Evolutionary conservation across 441 rosid genomes (phyloP), one percentile per base, ranked within the genome.

Genomic region (Daphne laureola): DNA sequence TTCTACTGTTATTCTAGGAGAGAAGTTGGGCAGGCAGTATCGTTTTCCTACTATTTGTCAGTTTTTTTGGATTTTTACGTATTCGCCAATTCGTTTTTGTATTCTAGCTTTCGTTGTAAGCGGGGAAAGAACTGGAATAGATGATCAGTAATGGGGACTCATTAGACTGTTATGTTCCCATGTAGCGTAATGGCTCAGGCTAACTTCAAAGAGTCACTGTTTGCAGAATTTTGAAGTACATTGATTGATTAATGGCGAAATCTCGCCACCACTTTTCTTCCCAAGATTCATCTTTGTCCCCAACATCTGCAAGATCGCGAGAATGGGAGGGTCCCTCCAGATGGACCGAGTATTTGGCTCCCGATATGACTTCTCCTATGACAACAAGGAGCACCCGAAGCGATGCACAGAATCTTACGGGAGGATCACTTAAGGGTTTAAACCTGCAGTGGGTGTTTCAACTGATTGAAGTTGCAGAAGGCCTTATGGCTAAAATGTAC

Each of bases 401-500:
- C 47, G 95, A 92, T 63, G 74, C 63, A 58, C 92, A 75, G 73
- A 81, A 65, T 60, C 72, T 78, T 5, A 76, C 78, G 54, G 84
- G 78, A 52, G 90, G 83, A 43, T 81, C 88, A 58, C 79, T 77
- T 5, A 94, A 81, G 81, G 94, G 95, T 66, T 67, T 90, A 81
- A 90, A 90, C 73, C 74, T 94, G 76, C 94, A 80, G 55, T 87
- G 97, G 96, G 86, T 87, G 0, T 78, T 78, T 58, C 97, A 90
- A 57, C 95, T 94, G 57, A 77, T 87, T 49, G 93, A 86, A 68
- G 97, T 94, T 63, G 96, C 97, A 0, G 96, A 90, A 3, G 99
- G 99, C 38, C 79, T 94, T 52, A 87, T 90, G 99, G 93, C 96
- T 55, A 94, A 90, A 76, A 87, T 94, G 90, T 86, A 94, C 69